Base-by-base conservation (phyloP, 768 basidiomycete genomes). In the Pleurotus citrinopileatus region DNA sequence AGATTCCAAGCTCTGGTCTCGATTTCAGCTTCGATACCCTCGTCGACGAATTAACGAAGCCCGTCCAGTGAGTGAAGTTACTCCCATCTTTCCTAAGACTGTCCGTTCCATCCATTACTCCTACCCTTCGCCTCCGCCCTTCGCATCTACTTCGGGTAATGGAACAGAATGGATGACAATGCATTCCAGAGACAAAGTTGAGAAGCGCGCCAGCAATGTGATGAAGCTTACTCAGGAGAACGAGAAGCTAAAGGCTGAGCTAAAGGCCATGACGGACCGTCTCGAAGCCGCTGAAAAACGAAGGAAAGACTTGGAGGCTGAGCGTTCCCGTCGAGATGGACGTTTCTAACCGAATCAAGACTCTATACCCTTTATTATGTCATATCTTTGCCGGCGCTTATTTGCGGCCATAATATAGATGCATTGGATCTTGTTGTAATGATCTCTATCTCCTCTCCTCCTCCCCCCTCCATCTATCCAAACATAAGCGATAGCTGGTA, bases 191-290 rank as follows among this genome's bases (percentile, higher is more conserved):
- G 74, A 72, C 52, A 79, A 78, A 67, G 70, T 80, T 25, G 73
- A 87, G 65, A 91, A 90, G 70, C 83, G 89, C 57, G 84, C 82
- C 37, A 87, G 85, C 61, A 90, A 87, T 67, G 86, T 91, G 55
- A 66, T 88, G 63, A 89, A 86, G 63, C 74, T 92, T 29, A 77
- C 86, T 19, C 77, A 87, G 71, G 89, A 92, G 75, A 87, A 91
- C 66, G 86, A 88, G 67, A 87, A 84, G 67, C 72, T 92, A 56
- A 84, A 86, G 68, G 84, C 79, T 46, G 83, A 90, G 69, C 77
- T 92, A 63, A 82, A 76, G 63, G 86, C 82, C 46, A 86, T 91
- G 84, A 76, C 80, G 17, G 87, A 86, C 57, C 71, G 87, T 60
- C 72, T 91, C 59, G 87, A 89, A 70, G 84, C 84, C 12, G 86